phyloP scores from a whole-genome alignment of 176 grass and related monocot genomes.

The Cenchrus americanus region DNA sequence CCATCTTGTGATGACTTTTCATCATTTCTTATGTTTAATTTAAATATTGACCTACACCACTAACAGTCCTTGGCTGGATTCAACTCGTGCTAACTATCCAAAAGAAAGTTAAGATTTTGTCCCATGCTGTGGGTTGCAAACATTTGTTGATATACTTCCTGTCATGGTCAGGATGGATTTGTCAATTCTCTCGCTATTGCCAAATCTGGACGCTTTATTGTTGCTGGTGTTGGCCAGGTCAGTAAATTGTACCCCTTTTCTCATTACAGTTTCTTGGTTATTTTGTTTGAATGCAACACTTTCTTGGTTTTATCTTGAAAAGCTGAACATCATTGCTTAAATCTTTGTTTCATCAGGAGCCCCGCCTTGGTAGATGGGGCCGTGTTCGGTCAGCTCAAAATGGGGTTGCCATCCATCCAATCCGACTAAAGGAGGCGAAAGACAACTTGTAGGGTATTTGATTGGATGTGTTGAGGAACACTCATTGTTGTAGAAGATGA shows the following conservation, averaged over 20 bases:
- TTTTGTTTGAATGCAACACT: not conserved
- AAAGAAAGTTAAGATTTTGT: not conserved
- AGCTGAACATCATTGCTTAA: not conserved
- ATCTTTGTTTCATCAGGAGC: constrained; percentile 61
- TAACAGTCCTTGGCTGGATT: not conserved
- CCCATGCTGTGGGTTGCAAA: not conserved
- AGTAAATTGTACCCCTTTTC: constrained; percentile 11
- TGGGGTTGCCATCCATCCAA: constrained; percentile 69
- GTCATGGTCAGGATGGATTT: constrained; percentile 66
- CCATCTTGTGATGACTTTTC: too few species aligned
- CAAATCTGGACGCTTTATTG: constrained; percentile 78
- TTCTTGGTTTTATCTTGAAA: not conserved
- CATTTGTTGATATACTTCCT: not conserved
- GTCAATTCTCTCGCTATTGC: constrained; percentile 77
- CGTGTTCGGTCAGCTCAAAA: constrained; percentile 58
- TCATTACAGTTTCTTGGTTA: not conserved
- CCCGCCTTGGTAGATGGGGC: constrained; percentile 79
- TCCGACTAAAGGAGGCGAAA: constrained; percentile 54
- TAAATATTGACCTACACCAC: not conserved
- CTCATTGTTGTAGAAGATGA: constrained; percentile 12
- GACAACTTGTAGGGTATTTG: constrained; percentile 36
- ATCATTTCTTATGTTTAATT: not conserved
- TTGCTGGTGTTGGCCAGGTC: constrained; percentile 88
- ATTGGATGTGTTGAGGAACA: not conserved
- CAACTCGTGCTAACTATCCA: not conserved